These are phyloP conservation scores for Solanum bulbocastanum DNA, from an alignment of 257 asterid species.

Conservation along the genomic window DNA sequence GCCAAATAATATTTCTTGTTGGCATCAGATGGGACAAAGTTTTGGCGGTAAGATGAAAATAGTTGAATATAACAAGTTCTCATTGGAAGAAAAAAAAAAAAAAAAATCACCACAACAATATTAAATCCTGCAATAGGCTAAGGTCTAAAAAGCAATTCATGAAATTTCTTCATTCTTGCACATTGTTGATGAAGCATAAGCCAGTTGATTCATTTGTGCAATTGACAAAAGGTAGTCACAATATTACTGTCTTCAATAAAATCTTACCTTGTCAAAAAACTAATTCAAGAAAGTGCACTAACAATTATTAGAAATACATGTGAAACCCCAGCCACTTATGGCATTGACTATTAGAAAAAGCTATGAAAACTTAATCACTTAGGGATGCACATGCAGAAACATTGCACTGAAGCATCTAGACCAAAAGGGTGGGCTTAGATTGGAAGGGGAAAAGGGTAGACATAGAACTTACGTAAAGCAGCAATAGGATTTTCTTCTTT, in stretches of 20 bases:
- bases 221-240: background rate
- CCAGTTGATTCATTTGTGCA: background rate
- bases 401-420: background rate
- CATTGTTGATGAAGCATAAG: background rate
- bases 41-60: background rate
- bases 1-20: background rate
- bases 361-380: background rate
- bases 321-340: background rate
- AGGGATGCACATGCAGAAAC: background rate
- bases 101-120: background rate
- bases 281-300: background rate
- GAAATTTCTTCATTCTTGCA: background rate
- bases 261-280: background rate
- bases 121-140: background rate
- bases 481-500: conserved; percentile 63
- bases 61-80: background rate
- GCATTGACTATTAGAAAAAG: background rate
- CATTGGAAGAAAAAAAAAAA: background rate
- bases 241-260: background rate
- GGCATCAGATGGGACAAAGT: background rate
- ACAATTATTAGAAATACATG: background rate
- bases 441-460: background rate
- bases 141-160: background rate
- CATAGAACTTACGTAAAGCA: conserved; percentile 45
- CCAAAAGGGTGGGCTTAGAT: background rate